A percentile compares a stretch with the other conserved stretches of the same genome.
Conservation (phyloP, 2,329 filamentous ascomycete species). For the Aspergillus sp. region DNA sequence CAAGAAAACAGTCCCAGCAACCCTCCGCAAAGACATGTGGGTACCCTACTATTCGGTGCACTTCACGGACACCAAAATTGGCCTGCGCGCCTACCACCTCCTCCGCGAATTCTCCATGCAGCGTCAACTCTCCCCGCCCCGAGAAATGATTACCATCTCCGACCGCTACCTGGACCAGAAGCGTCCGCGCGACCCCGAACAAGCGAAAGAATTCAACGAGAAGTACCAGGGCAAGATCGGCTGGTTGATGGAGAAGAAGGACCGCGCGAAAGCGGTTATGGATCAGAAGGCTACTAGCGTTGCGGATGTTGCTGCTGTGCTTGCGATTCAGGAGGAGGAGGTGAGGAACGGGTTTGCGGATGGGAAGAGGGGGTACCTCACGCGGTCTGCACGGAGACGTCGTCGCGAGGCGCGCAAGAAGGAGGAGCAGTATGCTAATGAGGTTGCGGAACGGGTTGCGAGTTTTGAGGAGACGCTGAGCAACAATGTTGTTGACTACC, state of each 20-base stretch:
- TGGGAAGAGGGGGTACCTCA: constrained; percentile 26
- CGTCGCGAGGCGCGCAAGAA: constrained; percentile 21
- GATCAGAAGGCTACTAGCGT: constrained; percentile 58
- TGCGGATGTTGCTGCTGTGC: constrained; percentile 53
- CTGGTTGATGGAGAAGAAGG: constrained; percentile 41
- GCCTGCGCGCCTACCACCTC: constrained; percentile 50
- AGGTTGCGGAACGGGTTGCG: constrained; percentile 19
- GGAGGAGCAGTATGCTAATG: constrained; percentile 17
- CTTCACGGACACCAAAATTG: constrained; percentile 45
- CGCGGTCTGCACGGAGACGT: constrained; percentile 23
- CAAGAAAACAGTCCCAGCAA: constrained; percentile 55
- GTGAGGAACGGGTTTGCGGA: constrained; percentile 25
- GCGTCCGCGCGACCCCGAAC: constrained; percentile 30
- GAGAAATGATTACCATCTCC: constrained; percentile 39
- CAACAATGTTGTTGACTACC: constrained; percentile 15
- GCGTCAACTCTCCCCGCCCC: constrained; percentile 48
- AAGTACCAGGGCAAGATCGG: constrained; percentile 36
- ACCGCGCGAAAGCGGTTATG: constrained; percentile 51
- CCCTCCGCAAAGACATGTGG: constrained; percentile 58
- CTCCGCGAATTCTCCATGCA: constrained; percentile 55
- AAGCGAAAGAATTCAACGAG: constrained; percentile 37
- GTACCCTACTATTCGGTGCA: constrained; percentile 52
- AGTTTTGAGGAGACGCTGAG: constrained; percentile 13
- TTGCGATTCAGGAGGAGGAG: constrained; percentile 43
- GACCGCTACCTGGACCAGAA: constrained; percentile 36